phyloP scores from a whole-genome alignment of 352 stramenopile genomes.

The Plasmopara halstedii region DNA sequence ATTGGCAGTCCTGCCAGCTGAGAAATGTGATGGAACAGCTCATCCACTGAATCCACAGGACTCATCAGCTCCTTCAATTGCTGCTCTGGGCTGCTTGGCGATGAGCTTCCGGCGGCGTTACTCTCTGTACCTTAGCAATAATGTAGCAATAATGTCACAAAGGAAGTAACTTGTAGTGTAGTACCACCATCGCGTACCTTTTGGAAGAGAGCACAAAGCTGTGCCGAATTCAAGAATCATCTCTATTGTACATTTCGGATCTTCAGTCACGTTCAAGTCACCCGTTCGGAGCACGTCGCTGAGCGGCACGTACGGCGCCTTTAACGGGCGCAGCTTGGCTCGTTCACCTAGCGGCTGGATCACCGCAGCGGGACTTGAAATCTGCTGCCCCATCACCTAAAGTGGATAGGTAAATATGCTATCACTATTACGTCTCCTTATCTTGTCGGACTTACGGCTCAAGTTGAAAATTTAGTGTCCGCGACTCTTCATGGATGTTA shows the following conservation, averaged over 20 bases:
- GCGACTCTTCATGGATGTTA: too few relatives aligned
- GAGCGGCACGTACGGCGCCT: slow-evolving; percentile 45
- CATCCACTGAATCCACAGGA: slow-evolving; percentile 66
- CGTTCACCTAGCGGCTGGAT: slow-evolving; percentile 10
- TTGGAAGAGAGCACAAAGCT: slow-evolving; percentile 41
- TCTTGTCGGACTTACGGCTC: too few relatives aligned
- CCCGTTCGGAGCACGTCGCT: slow-evolving; percentile 50
- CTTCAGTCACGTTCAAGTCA: slow-evolving; percentile 33
- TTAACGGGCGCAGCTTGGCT: slow-evolving; percentile 20
- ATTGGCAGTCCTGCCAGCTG: slow-evolving; percentile 35
- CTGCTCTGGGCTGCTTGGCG: slow-evolving; percentile 33
- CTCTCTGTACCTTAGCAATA: slow-evolving; percentile 13
- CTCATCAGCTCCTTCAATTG: slow-evolving; percentile 69
- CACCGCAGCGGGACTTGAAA: slow-evolving; percentile 21
- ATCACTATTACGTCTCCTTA: too few relatives aligned
- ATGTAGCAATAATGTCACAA: neutral
- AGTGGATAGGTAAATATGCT: neutral
- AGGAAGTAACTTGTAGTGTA: neutral
- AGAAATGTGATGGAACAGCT: slow-evolving; percentile 78
- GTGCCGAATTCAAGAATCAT: slow-evolving; percentile 71
- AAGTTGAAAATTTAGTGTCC: too few relatives aligned
- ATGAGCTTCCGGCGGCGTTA: slow-evolving; percentile 25
- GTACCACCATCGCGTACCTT: slow-evolving; percentile 20
- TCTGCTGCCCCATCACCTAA: slow-evolving; percentile 52
- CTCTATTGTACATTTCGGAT: slow-evolving; percentile 51